phyloP scores from a whole-genome alignment of 2,329 filamentous ascomycete genomes.

The Berkeleyomyces rouxiae region DNA sequence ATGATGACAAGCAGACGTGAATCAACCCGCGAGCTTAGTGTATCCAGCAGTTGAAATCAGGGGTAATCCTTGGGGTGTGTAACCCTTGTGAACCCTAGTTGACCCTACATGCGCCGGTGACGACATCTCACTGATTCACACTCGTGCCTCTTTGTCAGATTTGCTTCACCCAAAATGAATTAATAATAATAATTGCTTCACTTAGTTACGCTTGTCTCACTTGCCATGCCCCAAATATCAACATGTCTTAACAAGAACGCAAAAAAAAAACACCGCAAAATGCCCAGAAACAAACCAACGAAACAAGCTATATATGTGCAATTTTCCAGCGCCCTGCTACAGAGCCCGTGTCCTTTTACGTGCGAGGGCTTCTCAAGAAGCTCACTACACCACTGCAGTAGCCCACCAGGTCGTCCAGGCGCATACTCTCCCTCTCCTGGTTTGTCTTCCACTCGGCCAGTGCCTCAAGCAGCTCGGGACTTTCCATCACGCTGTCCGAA shows the following conservation, averaged over 20 bases:
- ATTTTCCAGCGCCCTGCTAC: background rate
- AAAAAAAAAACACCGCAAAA: background rate
- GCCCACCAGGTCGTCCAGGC: slow-evolving; percentile 62
- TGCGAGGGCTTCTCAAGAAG: slow-evolving; percentile 53
- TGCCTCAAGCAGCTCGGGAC: slow-evolving; percentile 35
- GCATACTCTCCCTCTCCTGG: slow-evolving; percentile 52
- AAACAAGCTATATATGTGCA: background rate
- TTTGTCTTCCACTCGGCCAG: slow-evolving; percentile 54
- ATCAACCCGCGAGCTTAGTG: no score
- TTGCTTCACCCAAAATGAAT: no score
- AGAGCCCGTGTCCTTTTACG: slow-evolving; percentile 20
- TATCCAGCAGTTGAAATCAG: background rate
- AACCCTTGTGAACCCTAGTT: background rate
- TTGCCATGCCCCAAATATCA: background rate
- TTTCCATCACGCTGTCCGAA: slow-evolving; percentile 38
- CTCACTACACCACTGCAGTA: slow-evolving; percentile 77
- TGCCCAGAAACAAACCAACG: background rate
- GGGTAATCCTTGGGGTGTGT: background rate
- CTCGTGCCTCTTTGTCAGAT: background rate
- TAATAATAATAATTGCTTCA: no score
- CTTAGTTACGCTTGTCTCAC: background rate
- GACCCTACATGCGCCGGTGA: background rate
- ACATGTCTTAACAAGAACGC: background rate
- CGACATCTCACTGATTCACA: background rate
- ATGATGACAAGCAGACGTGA: no score